Base-by-base conservation (phyloP, 1,139 yeast genomes). In the Wickerhamomyces sp. region DNA sequence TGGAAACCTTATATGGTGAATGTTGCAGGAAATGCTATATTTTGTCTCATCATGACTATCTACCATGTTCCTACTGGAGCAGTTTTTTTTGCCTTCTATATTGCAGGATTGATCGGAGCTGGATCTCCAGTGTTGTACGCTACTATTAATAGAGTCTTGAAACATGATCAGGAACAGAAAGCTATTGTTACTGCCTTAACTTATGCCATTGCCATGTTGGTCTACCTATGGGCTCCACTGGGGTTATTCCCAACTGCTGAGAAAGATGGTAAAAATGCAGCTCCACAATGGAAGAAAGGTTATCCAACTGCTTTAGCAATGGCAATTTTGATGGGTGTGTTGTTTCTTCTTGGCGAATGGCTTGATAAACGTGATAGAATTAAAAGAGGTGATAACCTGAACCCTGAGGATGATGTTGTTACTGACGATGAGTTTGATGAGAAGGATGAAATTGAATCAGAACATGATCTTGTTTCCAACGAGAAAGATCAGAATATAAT, bases 251-350 rank as follows among this genome's bases (percentile, higher is more conserved):
- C 41, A 10, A 42, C 41, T 13, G 38, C 34, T 30, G 23, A n/a
- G n/a, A 35, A 35, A 27, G 31, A 36, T 15, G 40, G 42, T 10
- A 31, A 11, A 4, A 43, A 43, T 35, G 42, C 42, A n/a, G 42
- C 45, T 7, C 42, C 42, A 23, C 18, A 34, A 35, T 43, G 45
- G 45, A 31, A 35, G n/a, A 39, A 39, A 3, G 36, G 45, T 9
- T 42, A 39, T 31, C 45, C 42, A 30, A 36, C 42, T 10, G 23
- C 34, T 10, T n/a, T 42, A 7, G 45, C 31, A 10, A 29, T 29
- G 31, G 31, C 40, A 15, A 9, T 38, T 10, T 10, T 38, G 6
- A 38, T 38, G 40, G 40, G 40, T 38, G 30, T 23, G 2, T 32
- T 38, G n/a, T 38, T 15, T 23, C 4, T 23, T 4, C 23, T 32